These are phyloP conservation scores for Tetradesmus obliquus DNA, from an alignment of 139 green algal genomes.

Conservation along the genomic window DNA sequence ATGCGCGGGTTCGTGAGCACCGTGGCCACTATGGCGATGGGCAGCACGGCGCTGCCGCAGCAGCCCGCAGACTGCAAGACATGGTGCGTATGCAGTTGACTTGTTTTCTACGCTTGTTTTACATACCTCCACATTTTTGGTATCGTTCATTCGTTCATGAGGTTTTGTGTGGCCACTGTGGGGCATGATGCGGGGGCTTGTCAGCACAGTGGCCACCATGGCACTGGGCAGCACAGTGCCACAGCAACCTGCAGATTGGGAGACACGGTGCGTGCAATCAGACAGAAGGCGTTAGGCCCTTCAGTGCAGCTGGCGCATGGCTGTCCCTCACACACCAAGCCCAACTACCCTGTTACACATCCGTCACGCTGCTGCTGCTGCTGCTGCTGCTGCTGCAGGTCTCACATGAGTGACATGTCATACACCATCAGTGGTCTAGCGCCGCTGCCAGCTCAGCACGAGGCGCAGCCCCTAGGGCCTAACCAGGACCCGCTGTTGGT, in stretches of 20 bases:
- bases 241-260: neutral
- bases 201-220: neutral
- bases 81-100: too few relatives aligned
- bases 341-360: neutral
- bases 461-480: constrained; percentile 16
- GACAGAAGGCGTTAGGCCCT: too few relatives aligned
- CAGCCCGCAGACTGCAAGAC: too few relatives aligned
- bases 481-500: constrained; percentile 6
- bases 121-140: too few relatives aligned
- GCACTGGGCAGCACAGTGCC: neutral
- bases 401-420: constrained; percentile 22
- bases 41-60: too few relatives aligned
- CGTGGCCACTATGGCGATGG: too few relatives aligned
- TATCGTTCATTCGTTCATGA: too few relatives aligned
- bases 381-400: neutral
- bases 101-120: too few relatives aligned
- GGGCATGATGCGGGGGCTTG: neutral
- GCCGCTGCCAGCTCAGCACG: neutral
- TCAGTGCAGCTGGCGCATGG: too few relatives aligned
- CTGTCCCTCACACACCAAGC: too few relatives aligned
- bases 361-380: neutral
- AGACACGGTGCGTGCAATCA: neutral
- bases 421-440: neutral
- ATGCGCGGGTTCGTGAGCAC: too few relatives aligned
- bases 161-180: neutral